Conservation (phyloP, 2,329 filamentous ascomycete species). For the Aspergillus sp. region DNA sequence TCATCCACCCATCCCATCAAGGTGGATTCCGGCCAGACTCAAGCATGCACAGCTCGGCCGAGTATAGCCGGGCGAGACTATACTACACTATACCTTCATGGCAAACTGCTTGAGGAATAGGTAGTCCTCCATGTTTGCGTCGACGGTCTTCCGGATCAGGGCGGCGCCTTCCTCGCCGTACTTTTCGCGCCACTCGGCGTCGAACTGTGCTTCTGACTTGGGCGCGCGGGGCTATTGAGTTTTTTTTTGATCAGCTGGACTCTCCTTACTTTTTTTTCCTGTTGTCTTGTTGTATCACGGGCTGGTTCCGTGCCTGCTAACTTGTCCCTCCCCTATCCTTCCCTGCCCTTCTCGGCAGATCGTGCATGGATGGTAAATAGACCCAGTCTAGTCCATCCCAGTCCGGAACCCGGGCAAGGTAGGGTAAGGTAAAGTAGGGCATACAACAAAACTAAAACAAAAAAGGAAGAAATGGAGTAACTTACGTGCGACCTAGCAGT, state of each 20-base stretch:
- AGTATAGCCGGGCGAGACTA: background rate
- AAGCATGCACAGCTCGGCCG: background rate
- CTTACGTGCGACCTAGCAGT: slow-evolving; percentile 56
- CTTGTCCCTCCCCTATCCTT: background rate
- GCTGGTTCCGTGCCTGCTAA: background rate
- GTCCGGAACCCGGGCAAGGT: background rate
- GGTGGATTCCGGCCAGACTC: too few relatives aligned
- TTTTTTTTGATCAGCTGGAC: slow-evolving; percentile 8
- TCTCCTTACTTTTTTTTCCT: background rate
- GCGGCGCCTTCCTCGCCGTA: slow-evolving; percentile 60
- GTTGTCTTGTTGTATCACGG: background rate
- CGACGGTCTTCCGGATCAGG: slow-evolving; percentile 59
- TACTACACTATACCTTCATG: slow-evolving; percentile 47
- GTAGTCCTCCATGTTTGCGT: slow-evolving; percentile 60
- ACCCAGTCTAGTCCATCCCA: background rate
- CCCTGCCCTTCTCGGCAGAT: background rate
- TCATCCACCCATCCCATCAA: background rate
- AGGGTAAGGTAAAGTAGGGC: background rate
- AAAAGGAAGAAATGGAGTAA: background rate
- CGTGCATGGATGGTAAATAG: background rate
- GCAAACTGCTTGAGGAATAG: slow-evolving; percentile 66
- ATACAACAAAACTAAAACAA: background rate
- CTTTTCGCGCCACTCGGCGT: slow-evolving; percentile 61
- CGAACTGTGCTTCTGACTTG: slow-evolving; percentile 55
- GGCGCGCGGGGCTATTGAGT: slow-evolving; percentile 28